Conservation (phyloP, 2,329 filamentous ascomycete genomes). For the Ceratocystis variospora region DNA sequence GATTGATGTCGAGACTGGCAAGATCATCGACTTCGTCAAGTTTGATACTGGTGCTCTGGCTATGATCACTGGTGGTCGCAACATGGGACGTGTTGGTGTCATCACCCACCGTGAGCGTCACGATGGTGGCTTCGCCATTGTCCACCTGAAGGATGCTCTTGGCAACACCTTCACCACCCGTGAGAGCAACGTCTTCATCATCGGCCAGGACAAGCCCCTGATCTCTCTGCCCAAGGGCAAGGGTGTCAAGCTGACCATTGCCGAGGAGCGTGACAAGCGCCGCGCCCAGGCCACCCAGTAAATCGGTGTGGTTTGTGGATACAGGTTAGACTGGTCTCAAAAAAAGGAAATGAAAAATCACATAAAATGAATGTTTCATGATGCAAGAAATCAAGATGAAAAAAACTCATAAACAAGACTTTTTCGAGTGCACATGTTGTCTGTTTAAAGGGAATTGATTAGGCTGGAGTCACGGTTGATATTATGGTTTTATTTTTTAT, state of each 20-base stretch:
- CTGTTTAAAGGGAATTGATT: too few relatives aligned
- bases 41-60: constrained; percentile 97
- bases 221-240: constrained; percentile 99
- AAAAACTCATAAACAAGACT: constrained; percentile 16
- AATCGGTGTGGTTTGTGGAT: constrained; percentile 22
- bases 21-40: constrained; percentile 95
- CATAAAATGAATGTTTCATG: constrained; percentile 4
- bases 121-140: constrained; percentile 99
- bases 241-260: constrained; percentile 99
- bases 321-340: constrained; percentile 7
- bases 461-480: too few relatives aligned
- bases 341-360: constrained; percentile 17
- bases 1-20: constrained; percentile 92
- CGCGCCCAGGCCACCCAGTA: constrained; percentile 51
- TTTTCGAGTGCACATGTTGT: constrained; percentile 4
- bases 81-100: constrained; percentile 99
- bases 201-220: constrained; percentile 97
- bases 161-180: constrained; percentile 99
- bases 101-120: constrained; percentile 99
- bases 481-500: too few relatives aligned
- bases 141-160: constrained; percentile 99
- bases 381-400: constrained; percentile 4
- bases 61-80: constrained; percentile 98
- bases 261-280: constrained; percentile 97
- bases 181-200: constrained; percentile 99